Base-by-base conservation (phyloP, 306 rosid genomes). In the Glycyrrhiza uralensis region DNA sequence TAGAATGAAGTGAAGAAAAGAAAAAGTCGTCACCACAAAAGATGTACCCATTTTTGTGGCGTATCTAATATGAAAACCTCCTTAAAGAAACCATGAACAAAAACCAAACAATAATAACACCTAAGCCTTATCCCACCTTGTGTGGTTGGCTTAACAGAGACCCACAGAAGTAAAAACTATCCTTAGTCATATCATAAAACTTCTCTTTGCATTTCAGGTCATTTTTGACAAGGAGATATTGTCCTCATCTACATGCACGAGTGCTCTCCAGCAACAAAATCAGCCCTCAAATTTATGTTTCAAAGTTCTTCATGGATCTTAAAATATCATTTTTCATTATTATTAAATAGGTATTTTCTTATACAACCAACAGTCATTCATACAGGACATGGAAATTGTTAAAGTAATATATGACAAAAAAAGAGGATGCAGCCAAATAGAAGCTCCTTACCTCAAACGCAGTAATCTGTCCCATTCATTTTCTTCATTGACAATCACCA, bases 391-490 rank as follows among this genome's bases (percentile, higher is more conserved):
- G 13, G 51, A 51, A 30, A 29, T 71, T 49, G 68, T 36, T 13
- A 35, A 55, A 30, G 59, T 32, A 52, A 62, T 28, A 46, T 35
- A 62, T 47, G 54, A 38, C 42, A 66, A 30, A 28, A 57, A 65
- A 39, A 14, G 49, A 33, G 38, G 32, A 65, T 50, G 52, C n/a
- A 23, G 56, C 17, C 58, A 73, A 51, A 39, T 50, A 77, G 61
- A 74, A 82, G 35, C 71, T 82, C 50, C 64, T 71, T 74, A 92
- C 99, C 99, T 92, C 77, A 86, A 51, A 36, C 99, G 97, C 83
- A 95, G 78, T 58, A 95, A 84, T 64, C 84, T 85, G 81, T 95
- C 99, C 99, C 99, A 95, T 87, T 95, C 99, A 81, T 82, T 95
- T 88, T 91, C 99, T 87, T 95, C 99, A 19, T 71, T 66, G 52